Base-by-base conservation (phyloP, 2,329 filamentous ascomycete genomes). In the Colletotrichum caudatum region DNA sequence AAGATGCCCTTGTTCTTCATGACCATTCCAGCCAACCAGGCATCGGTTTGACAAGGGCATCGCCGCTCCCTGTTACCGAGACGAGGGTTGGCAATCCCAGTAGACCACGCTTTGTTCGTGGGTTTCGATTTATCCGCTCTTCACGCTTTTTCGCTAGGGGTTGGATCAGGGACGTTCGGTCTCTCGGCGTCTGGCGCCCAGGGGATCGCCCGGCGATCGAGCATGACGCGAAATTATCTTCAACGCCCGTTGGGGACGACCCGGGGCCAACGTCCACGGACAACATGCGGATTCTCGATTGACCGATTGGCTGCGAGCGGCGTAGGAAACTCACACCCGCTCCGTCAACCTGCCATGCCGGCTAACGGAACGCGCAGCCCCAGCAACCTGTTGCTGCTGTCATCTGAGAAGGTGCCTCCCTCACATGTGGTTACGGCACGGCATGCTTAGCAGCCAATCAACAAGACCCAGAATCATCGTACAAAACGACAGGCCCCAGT, bases 41-140 rank as follows among this genome's bases (percentile, higher is more conserved):
- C 33, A 35, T 62, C 51, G 35, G 35, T 39, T 11, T 8, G 11
- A n/a, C 29, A 62, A 53, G 46, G 33, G 46, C 14, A 12, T 29
- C 44, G 7, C 35, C n/a, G 9, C 33, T 41, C 46, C 14, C 12
- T n/a, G 8, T 62, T 41, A 8, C 6, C 16, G 9, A 5, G 35
- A 62, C 11, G 4, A n/a, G 46, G 46, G n/a, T 53, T 7, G 6
- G 6, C 16, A n/a, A 51, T 51, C 60, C 60, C 33, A 53, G 23
- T 16, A 23, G 23, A 39, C 9, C 23, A 20, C 3, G n/a, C 41
- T 48, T 35, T 39, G 69, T 64, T 69, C 54, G 59, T 69, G 69
- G 53, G 33, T 39, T 69, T 64, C 54, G 39, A 64, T 69, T 71
- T 69, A 56, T 60, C 69, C 65, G 69, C 29, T 48, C 12, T 29